Conservation (phyloP, 805 yeast species). For the Nakazawaea wickerhamii region DNA sequence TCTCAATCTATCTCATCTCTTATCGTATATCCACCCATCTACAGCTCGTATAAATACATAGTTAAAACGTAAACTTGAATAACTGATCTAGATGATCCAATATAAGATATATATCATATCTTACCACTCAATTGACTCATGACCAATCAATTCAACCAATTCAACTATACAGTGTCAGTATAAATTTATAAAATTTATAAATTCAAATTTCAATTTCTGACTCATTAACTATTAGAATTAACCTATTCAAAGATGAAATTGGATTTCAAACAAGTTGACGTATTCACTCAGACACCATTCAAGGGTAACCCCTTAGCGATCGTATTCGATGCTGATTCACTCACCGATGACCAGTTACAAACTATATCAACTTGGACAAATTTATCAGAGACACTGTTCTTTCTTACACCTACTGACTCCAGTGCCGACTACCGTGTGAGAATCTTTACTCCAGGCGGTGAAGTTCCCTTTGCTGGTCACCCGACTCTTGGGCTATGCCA, state of each 20-base stretch:
- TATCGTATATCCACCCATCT: too few relatives aligned
- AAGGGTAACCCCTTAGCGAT: conserved; percentile 57
- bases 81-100: too few relatives aligned
- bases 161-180: too few relatives aligned
- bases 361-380: conserved; percentile 55
- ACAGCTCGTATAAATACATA: too few relatives aligned
- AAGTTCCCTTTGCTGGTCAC: conserved; percentile 61
- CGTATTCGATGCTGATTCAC: conserved; percentile 33
- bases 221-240: too few relatives aligned
- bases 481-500: conserved; percentile 52
- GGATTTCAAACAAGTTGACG: conserved; percentile 32
- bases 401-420: conserved; percentile 29
- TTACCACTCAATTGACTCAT: too few relatives aligned
- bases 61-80: too few relatives aligned
- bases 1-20: too few relatives aligned
- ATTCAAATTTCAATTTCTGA: conserved; percentile 1
- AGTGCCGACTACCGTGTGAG: conserved; percentile 42
- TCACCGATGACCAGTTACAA: conserved; percentile 37
- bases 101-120: too few relatives aligned
- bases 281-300: conserved; percentile 32
- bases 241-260: background rate
- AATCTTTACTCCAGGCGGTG: conserved; percentile 42
- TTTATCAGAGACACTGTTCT: conserved; percentile 52
- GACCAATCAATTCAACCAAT: too few relatives aligned
- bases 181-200: too few relatives aligned